Base-by-base conservation (phyloP, 495 filamentous ascomycete genomes). In the Trichodelitschia bisporula region DNA sequence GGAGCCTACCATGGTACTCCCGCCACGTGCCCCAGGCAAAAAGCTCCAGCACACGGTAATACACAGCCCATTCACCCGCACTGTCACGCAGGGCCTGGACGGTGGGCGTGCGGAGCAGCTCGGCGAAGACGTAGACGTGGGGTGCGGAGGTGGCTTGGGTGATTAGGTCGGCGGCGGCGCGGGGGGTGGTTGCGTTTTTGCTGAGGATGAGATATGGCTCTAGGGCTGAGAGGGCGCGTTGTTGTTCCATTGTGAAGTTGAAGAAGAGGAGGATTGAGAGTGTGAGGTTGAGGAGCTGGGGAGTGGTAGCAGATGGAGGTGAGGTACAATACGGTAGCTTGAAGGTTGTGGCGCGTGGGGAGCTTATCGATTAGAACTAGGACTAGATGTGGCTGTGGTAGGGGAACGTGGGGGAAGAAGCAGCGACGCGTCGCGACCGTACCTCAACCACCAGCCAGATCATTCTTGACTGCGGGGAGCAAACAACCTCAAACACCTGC, bases 1-100 rank as follows among this genome's bases (percentile, higher is more conserved):
- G 15, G 9, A 8, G 28, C 36, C 12, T 44, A 74, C 72, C 45
- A 48, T 67, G 59, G 55, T 89, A 92, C 30, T 70, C 61, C 18
- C 61, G 49, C 61, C 76, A 92, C 41, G 79, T 91, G 30, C 86
- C 89, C 62, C 83, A 82, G 30, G 79, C 70, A 56, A 93, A 99
- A 35, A 93, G 77, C 53, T 86, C 62, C 25, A 95, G 72, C 2
- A 92, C 62, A 4, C 60, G 66, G 14, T 83, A 58, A 50, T 77
- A 67, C 6, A 41, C 37, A 12, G 54, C 44, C 35, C 60, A 59
- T 33, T 75, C 64, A 16, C 51, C 37, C 21, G 6, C n/a, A 4
- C 57, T 57, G 12, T 48, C 45, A 18, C 61, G 51, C 13, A 97
- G 66, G 2, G 67, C 56, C 47, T 89, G 77, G 40, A 95, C 68